A percentile compares a stretch with the other conserved stretches of the same genome.
Evolutionary conservation across 164 flowering plant genomes (phyloP).

Genomic region (Nymphaea thermarum): DNA sequence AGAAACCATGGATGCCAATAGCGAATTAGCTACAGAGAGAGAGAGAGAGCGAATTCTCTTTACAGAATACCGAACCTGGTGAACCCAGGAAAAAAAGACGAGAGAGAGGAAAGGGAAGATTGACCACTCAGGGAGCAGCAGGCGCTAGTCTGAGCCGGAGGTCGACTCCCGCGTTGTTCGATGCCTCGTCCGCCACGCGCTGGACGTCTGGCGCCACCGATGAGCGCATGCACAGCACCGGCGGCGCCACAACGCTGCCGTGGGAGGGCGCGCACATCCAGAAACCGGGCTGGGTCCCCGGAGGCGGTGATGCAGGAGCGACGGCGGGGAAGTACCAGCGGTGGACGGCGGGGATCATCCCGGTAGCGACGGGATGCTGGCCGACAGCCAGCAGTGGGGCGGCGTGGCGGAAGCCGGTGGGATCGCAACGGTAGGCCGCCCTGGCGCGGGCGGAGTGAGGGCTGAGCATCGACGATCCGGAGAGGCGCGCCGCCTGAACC

Average conservation of each 20-base stretch:
- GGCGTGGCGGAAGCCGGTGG: background rate
- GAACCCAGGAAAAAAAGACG: too few relatives aligned
- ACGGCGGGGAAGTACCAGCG: background rate
- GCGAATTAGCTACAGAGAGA: too few relatives aligned
- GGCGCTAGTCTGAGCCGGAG: background rate
- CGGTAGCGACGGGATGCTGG: background rate
- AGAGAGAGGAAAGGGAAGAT: too few relatives aligned
- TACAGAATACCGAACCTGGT: too few relatives aligned
- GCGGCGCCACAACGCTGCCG: background rate
- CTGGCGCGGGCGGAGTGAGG: conserved; percentile 7
- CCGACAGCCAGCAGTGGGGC: background rate
- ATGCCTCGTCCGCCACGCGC: background rate
- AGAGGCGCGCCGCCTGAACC: conserved; percentile 35
- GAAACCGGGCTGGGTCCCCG: background rate
- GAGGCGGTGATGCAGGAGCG: background rate
- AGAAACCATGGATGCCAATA: too few relatives aligned
- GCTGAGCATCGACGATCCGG: conserved; percentile 10
- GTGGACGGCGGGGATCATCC: background rate
- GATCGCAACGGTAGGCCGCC: conserved; percentile 3
- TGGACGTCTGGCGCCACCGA: background rate
- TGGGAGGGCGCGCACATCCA: background rate
- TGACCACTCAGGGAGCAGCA: background rate
- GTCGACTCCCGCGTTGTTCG: background rate
- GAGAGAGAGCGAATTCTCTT: too few relatives aligned
- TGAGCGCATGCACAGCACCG: background rate